Conservation (phyloP, 164 flowering plant genomes). For the Malania oleifera region DNA sequence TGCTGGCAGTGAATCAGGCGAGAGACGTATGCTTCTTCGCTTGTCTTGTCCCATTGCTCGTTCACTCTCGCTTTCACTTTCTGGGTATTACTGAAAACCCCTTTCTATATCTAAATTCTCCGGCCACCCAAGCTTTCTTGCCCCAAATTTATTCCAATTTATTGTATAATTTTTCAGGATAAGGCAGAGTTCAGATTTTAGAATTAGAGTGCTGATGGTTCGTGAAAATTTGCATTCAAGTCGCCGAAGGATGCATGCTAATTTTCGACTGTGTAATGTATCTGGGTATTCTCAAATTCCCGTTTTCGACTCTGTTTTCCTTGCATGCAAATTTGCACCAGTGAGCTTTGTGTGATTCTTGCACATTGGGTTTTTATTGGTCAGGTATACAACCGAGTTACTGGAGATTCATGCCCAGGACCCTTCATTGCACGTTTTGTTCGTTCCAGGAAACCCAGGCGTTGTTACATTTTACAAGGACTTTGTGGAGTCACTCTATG, state of each 20-base stretch:
- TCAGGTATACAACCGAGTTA: conserved; percentile 59
- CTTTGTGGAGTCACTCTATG: conserved; percentile 61
- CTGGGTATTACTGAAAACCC: neutral
- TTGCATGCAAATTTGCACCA: neutral
- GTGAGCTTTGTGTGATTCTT: neutral
- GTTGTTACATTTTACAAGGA: conserved; percentile 56
- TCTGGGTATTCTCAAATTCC: conserved; percentile 42
- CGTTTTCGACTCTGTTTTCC: neutral
- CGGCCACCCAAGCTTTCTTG: neutral
- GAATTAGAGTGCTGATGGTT: conserved; percentile 26
- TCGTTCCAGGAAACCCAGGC: conserved; percentile 93
- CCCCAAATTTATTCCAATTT: neutral
- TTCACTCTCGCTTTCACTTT: neutral
- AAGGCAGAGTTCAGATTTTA: conserved; percentile 10
- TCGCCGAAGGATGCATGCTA: conserved; percentile 22
- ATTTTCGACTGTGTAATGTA: conserved; percentile 52
- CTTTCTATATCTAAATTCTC: no score
- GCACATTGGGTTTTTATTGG: neutral
- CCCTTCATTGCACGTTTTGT: conserved; percentile 53
- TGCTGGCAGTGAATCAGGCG: neutral
- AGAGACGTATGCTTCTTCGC: neutral
- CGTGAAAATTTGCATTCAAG: conserved; percentile 6
- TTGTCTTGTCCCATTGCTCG: neutral
- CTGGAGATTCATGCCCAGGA: conserved; percentile 61
- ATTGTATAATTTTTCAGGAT: conserved; percentile 13